Evolutionary conservation across 1,284 basidiomycete genomes (phyloP), one percentile per base, ranked within the genome.

Genomic region (Amylostereum areolatum): DNA sequence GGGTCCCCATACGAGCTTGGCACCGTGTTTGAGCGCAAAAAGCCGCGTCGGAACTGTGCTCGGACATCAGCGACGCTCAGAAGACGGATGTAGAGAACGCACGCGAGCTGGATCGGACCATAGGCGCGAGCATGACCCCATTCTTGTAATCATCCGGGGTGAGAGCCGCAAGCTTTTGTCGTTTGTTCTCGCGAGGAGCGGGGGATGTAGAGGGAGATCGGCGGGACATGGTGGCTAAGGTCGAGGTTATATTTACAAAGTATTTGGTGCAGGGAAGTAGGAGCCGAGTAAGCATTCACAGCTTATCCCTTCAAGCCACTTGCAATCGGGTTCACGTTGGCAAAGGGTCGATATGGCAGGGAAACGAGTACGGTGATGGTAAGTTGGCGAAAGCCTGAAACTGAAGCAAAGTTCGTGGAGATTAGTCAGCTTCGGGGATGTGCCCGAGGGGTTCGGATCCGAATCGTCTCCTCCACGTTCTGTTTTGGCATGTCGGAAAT

Each of bases 1-100:
- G 0, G 96, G 97, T 8, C 91, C 87, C 97, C 97, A 99, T 1
- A 99, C 96, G 4, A 99, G 76, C 11, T 86, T 85, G 2, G 96
- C 96, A 2, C 96, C 96, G 62, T 98, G 89, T 59, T 96, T 93
- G 40, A 99, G 75, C 6, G 92, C 85, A 55, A 93, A 86, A 12
- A 96, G 67, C 36, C 93, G 83, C 4, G 87, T 91, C 1, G 88
- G 89, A 31, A 93, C 87, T 91, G 59, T 27, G 27, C 1, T 25
- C 45, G 48, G n/a, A 34, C 27, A n/a, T 30, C n/a, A 28, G 5
- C 34, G 4, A 28, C 27, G 30, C 41, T 25, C 9, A 24, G 2
- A 25, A 43, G 51, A 11, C 52, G 34, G 12, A 33, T 28, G 50
- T 46, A 49, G 25, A 40, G 36, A 27, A 75, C 86, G 65, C 68